A percentile compares a stretch with the other conserved stretches of the same genome.
phyloP scores from a whole-genome alignment of 345 rosid genomes.

The Arabidopsis suecica region DNA sequence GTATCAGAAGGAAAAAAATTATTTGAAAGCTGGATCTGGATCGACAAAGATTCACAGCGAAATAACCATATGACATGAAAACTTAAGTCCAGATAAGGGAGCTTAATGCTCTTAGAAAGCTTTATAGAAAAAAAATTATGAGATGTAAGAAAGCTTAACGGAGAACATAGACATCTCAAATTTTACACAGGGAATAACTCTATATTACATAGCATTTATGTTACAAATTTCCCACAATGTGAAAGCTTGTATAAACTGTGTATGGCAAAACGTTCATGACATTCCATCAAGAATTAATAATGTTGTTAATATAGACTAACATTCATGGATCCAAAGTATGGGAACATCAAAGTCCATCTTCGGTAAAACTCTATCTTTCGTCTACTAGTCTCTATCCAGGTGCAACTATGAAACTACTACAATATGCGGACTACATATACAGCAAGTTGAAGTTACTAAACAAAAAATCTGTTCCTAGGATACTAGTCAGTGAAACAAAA shows the following conservation, averaged over 20 bases:
- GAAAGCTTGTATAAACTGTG: background rate
- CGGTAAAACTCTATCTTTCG: background rate
- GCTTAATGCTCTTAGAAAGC: background rate
- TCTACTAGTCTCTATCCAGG: background rate
- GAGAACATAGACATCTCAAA: background rate
- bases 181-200: background rate
- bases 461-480: background rate
- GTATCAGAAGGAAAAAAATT: background rate
- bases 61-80: conserved; percentile 8
- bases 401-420: background rate
- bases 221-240: background rate
- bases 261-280: background rate
- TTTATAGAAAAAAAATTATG: background rate
- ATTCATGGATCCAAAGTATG: background rate
- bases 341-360: background rate
- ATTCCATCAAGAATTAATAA: background rate
- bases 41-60: background rate
- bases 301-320: background rate
- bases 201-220: background rate
- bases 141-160: background rate
- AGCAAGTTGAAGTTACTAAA: background rate
- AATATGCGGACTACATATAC: background rate
- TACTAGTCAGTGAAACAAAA: background rate
- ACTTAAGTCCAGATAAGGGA: background rate
- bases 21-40: background rate